Evolutionary conservation across 139 green algal genomes (phyloP).

Genomic region (Haematococcus sp.): DNA sequence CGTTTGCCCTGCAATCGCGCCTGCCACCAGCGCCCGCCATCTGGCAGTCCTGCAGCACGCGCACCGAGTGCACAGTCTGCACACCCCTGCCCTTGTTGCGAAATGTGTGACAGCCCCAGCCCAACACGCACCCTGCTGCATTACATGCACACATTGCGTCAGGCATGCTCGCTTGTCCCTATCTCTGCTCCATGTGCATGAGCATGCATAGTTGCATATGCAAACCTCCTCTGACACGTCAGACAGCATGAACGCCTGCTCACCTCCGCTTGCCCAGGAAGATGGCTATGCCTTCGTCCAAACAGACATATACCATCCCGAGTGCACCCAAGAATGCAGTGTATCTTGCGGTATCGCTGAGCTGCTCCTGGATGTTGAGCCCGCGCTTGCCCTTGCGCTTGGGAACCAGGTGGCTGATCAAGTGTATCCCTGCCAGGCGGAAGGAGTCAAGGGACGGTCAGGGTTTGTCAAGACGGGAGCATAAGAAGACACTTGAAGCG

Average conservation of each 20-base stretch:
- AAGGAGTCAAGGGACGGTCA: no score
- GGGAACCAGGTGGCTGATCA: no score
- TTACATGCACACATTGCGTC: no score
- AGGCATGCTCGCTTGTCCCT: no score
- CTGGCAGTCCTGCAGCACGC: constrained; percentile 47
- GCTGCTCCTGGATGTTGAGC: constrained; percentile 15
- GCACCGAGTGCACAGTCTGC: no score
- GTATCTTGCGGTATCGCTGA: constrained; percentile 65
- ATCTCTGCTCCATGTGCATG: no score
- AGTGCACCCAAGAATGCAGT: constrained; percentile 69
- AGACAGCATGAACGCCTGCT: background rate
- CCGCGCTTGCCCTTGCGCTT: background rate
- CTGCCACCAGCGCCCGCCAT: constrained; percentile 75
- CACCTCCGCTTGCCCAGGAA: constrained; percentile 63
- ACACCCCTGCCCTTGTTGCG: no score
- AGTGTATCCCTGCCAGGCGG: background rate
- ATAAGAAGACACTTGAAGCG: no score
- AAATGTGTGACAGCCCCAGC: no score
- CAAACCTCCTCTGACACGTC: background rate
- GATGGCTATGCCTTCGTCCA: constrained; percentile 74
- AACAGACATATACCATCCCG: constrained; percentile 59
- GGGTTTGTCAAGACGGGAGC: no score
- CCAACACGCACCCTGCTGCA: no score
- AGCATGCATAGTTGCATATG: background rate
- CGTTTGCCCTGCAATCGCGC: constrained; percentile 75